Evolutionary conservation across 768 basidiomycete species (phyloP), one percentile per base, ranked within the genome.

Genomic region (Austroboletus eburneus): DNA sequence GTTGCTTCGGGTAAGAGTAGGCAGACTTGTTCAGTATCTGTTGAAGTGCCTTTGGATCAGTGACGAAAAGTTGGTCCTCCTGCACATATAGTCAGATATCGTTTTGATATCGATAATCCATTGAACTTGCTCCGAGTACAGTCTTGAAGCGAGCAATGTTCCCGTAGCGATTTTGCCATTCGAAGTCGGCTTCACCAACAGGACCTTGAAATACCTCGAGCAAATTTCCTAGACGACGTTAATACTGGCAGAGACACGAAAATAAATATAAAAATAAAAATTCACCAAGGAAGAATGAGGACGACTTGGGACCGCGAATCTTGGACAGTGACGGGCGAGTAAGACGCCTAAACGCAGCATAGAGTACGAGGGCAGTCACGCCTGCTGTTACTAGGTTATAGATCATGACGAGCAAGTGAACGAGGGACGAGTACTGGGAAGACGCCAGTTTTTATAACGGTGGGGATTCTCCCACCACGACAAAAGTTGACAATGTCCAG

Each of bases 31-130:
- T 68, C 49, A 72, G 69, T 30, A 78, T 65, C 42, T 55, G 54
- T 30, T 61, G 65, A 0, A 69, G 35, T 6, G 74, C 76, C 51
- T 79, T 78, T 5, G 74, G 70, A 56, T 79, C 77, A 5, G 73
- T 61, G 4, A 78, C 52, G 27, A 76, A 55, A 16, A 78, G 70
- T 22, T 69, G 64, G 45, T 77, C 70, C 51, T 69, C 70, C 76
- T 76, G 43, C 16, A 42, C 37, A 22, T 20, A 42, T 18, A 61
- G 62, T 42, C 13, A 39, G 49, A 39, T 4, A 18, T 5, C 5
- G 25, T 16, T 8, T 9, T 17, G 23, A 39, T 45, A 33, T 3
- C 9, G 14, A 12, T 12, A 3, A 9, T n/a, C 13, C 16, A 8
- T 21, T 12, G n/a, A 9, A 45, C 65, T 33, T 41, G 52, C 64